Evolutionary conservation across 352 stramenopile genomes (phyloP), one percentile per base, ranked within the genome.

Genomic region (Globisporangium recalcitrans): DNA sequence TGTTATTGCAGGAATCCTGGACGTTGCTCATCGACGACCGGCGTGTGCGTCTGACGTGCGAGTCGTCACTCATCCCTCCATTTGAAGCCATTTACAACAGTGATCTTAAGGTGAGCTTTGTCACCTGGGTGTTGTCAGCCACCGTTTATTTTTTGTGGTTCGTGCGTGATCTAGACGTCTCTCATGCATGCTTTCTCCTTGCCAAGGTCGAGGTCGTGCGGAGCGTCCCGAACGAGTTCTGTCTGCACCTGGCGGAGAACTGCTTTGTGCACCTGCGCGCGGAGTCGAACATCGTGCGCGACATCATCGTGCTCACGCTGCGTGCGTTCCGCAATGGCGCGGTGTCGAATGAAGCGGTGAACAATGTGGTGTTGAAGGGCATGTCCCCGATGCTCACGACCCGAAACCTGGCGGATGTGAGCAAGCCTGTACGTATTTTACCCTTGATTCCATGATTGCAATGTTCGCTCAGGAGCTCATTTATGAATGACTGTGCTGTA

Each of bases 241-340:
- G 73, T 60, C 64, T 94, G 19, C 72, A 77, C 53, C 58, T 92
- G 49, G 72, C 72, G 4, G 58, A 80, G 57, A 72, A 84, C 46
- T 85, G 72, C 51, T 89, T 77, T 46, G 73, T 91, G 22, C 77
- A 80, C 16, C 70, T 94, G n/a, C 78, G 80, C 19, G 85, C 80
- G 26, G 85, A 88, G 61, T 89, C 79, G 8, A 86, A 92, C 51
- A 72, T 79, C 32, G 75, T 85, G 26, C 82, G 85, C 10, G 85
- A 94, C 66, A 88, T 92, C 52, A 88, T 94, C 65, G 78, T 87
- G n/a, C 78, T 94, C 31, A 91, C 84, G 22, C 71, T 94, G 24
- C 80, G 75, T 14, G 79, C 82, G 31, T 94, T 94, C 60, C 87
- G 78, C 57, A 77, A 80, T 32, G 74, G 77, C 55, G 82, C 82